These are phyloP conservation scores for Cytospora paraplurivora DNA, from an alignment of 2,329 filamentous ascomycete species.

Conservation along the genomic window DNA sequence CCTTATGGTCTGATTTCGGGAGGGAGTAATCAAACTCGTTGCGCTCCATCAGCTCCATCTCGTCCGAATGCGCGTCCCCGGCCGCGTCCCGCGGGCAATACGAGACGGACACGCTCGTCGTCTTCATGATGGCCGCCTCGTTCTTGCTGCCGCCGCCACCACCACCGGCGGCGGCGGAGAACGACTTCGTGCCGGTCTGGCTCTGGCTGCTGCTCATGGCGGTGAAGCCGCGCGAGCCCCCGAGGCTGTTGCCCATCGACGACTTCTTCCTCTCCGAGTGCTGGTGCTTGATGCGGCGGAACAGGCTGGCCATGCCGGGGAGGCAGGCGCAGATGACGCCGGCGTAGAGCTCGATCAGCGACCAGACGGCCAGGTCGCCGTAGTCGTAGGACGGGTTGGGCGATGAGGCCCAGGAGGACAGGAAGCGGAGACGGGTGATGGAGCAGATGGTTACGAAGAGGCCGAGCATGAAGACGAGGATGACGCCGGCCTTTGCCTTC, in stretches of 20 bases:
- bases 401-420: slow-evolving; percentile 39
- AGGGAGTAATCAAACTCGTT: background rate
- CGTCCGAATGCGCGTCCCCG: slow-evolving; percentile 24
- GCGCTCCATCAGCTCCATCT: slow-evolving; percentile 27
- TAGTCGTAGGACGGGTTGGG: slow-evolving; percentile 47
- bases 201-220: slow-evolving; percentile 13
- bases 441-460: slow-evolving; percentile 42
- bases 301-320: slow-evolving; percentile 42
- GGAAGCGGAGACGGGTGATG: slow-evolving; percentile 40
- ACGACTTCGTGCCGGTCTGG: slow-evolving; percentile 15
- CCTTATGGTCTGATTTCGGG: background rate
- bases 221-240: slow-evolving; percentile 19
- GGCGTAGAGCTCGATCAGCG: slow-evolving; percentile 45
- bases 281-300: slow-evolving; percentile 30
- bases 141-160: background rate
- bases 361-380: slow-evolving; percentile 46
- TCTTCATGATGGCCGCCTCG: slow-evolving; percentile 24
- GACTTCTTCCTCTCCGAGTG: slow-evolving; percentile 30
- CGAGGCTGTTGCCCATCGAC: slow-evolving; percentile 24
- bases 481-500: slow-evolving; percentile 35
- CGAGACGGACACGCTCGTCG: slow-evolving; percentile 25
- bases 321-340: slow-evolving; percentile 47
- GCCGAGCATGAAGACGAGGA: slow-evolving; percentile 44
- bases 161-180: background rate
- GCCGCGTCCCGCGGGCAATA: slow-evolving; percentile 12